Evolutionary conservation across 1,284 basidiomycete species (phyloP).

Genomic region (Ganoderma sinense): DNA sequence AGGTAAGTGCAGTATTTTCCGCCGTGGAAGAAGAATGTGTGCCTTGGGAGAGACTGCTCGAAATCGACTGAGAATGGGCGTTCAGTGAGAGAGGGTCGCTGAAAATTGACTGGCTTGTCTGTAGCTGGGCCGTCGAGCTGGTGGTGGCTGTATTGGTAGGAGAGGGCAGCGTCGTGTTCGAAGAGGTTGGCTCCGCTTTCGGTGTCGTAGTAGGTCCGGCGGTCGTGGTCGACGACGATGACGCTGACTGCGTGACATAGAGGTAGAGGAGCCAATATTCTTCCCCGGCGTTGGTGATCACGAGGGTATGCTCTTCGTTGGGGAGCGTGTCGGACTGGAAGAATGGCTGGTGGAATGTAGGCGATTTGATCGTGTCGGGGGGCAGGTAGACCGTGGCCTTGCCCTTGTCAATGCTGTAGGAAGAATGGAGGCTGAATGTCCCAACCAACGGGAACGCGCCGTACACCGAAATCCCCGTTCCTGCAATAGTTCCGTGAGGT

Average conservation of each 20-base stretch:
- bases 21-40: neutral
- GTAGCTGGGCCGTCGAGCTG: neutral
- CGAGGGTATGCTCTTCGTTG: conserved; percentile 4
- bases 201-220: neutral
- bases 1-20: neutral
- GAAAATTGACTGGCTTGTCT: neutral
- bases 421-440: conserved; percentile 1
- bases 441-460: conserved; percentile 5
- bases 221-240: neutral
- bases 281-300: neutral
- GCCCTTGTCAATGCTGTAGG: conserved; percentile 5
- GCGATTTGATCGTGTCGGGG: neutral
- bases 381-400: neutral
- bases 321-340: neutral
- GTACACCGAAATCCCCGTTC: neutral
- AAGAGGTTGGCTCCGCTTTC: neutral
- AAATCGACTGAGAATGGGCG: too few relatives aligned
- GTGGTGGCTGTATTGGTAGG: neutral
- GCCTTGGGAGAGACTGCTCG: too few relatives aligned
- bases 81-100: too few relatives aligned
- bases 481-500: too few relatives aligned
- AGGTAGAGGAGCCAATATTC: neutral
- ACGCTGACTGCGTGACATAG: neutral
- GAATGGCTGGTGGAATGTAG: neutral
- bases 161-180: neutral